These are phyloP conservation scores for Apiotrichum laibachii DNA, from an alignment of 1,284 basidiomycete species.

Conservation along the genomic window DNA sequence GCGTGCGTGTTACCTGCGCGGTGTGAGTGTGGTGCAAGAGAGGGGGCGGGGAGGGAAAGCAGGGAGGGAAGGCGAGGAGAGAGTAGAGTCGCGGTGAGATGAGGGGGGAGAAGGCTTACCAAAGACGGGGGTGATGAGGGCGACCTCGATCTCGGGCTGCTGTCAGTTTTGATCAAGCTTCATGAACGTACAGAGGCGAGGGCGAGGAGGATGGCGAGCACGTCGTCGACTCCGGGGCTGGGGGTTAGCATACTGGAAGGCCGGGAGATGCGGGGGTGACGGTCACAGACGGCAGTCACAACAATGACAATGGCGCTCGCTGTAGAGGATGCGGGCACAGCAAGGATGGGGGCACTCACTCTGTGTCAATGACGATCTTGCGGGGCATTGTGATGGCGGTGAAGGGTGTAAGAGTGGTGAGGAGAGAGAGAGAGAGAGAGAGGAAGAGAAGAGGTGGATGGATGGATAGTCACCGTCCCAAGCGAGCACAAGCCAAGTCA, in stretches of 20 bases:
- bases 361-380: constrained; percentile 51
- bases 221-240: constrained; percentile 77
- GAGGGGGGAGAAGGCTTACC: constrained; percentile 55
- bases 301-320: no score
- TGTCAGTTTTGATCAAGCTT: constrained; percentile 41
- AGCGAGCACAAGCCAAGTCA: no score
- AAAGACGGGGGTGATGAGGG: constrained; percentile 70
- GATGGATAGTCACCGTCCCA: not conserved
- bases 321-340: no score
- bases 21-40: not conserved
- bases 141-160: constrained; percentile 62
- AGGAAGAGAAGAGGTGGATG: not conserved
- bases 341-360: constrained; percentile 21
- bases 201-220: constrained; percentile 62
- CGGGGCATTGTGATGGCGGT: constrained; percentile 22
- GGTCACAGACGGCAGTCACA: no score
- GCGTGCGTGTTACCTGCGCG: constrained; percentile 68
- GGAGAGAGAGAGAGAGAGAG: not conserved
- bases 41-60: not conserved
- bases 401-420: not conserved
- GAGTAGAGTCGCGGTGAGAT: not conserved
- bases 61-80: not conserved
- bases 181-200: constrained; percentile 31
- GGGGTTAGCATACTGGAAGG: no score
- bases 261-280: no score